A percentile compares a stretch with the other conserved stretches of the same genome.
Evolutionary conservation across 2,329 filamentous ascomycete genomes (phyloP).

Genomic region (Monosporascus sp.): DNA sequence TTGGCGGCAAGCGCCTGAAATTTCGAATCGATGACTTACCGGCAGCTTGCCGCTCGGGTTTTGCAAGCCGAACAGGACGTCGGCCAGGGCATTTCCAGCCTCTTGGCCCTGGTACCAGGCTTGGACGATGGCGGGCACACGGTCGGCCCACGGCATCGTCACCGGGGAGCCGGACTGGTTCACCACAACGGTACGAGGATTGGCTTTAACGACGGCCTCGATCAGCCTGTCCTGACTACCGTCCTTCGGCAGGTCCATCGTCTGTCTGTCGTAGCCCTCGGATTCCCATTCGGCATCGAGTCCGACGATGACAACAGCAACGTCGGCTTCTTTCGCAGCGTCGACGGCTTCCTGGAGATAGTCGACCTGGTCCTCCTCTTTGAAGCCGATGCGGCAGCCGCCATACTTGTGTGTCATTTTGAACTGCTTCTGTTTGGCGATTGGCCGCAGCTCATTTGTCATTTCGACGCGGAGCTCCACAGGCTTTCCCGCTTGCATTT

Average conservation of each 20-base stretch:
- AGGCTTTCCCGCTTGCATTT: slow-evolving; percentile 53
- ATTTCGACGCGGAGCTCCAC: slow-evolving; percentile 60
- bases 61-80: slow-evolving; percentile 58
- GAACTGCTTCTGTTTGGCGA: slow-evolving; percentile 52
- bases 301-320: slow-evolving; percentile 63
- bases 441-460: slow-evolving; percentile 60
- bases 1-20: not conserved
- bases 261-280: slow-evolving; percentile 63
- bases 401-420: slow-evolving; percentile 61
- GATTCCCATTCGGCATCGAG: slow-evolving; percentile 72
- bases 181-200: slow-evolving; percentile 62
- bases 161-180: slow-evolving; percentile 66
- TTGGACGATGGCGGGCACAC: slow-evolving; percentile 62
- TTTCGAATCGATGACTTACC: slow-evolving; percentile 27
- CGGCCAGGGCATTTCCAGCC: slow-evolving; percentile 61
- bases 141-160: slow-evolving; percentile 63
- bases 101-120: slow-evolving; percentile 69
- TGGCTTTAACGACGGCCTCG: slow-evolving; percentile 55
- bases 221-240: slow-evolving; percentile 59
- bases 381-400: slow-evolving; percentile 66
- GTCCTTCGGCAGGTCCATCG: slow-evolving; percentile 53
- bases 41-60: slow-evolving; percentile 67
- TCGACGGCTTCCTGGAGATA: slow-evolving; percentile 62
- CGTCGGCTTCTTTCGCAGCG: slow-evolving; percentile 56
- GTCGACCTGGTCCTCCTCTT: slow-evolving; percentile 57